Evolutionary conservation across 345 rosid genomes (phyloP).

Genomic region (Syzygium jambos): DNA sequence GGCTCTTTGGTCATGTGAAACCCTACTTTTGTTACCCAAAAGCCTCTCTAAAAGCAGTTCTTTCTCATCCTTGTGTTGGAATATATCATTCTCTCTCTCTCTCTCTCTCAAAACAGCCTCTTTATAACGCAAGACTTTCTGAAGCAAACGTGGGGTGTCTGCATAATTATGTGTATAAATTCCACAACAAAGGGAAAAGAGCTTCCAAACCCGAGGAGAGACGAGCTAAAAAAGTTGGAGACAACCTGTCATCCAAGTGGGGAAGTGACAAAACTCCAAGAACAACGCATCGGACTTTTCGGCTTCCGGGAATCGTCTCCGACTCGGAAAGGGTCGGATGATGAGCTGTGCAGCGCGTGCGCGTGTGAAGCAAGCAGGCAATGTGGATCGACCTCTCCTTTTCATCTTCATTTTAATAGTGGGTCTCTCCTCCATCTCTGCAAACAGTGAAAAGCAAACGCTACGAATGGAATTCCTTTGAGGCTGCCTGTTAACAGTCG

Average conservation of each 20-base stretch:
- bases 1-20: neutral
- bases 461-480: neutral
- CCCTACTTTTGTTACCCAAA: neutral
- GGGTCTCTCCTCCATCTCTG: neutral
- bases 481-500: neutral
- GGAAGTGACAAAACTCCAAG: neutral
- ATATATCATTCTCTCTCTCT: neutral
- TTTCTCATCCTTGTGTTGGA: neutral
- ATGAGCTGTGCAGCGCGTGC: neutral
- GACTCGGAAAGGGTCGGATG: neutral
- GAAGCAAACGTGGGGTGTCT: neutral
- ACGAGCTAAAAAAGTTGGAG: neutral
- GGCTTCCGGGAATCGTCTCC: neutral
- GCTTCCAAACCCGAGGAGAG: conserved; percentile 1
- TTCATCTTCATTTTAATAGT: neutral
- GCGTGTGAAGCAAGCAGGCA: neutral
- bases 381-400: neutral
- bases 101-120: neutral
- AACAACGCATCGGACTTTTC: neutral
- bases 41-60: neutral
- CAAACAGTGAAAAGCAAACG: neutral
- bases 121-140: neutral
- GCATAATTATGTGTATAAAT: neutral
- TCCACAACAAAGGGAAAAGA: neutral
- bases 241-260: neutral